phyloP scores from a whole-genome alignment of 257 asterid genomes.

The Knoxia roxburghii region DNA sequence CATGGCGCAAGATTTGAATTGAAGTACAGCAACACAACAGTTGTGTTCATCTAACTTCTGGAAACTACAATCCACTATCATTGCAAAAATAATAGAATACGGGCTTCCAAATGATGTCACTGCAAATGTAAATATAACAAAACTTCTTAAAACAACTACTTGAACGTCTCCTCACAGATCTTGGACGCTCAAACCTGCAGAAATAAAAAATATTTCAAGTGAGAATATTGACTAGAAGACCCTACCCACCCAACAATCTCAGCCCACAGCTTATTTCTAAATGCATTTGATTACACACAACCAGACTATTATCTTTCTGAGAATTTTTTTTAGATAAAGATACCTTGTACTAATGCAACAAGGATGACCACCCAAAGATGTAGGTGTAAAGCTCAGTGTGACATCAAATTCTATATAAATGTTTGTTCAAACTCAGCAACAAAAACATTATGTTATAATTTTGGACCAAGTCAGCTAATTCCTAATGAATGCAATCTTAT shows the following conservation, averaged over 20 bases:
- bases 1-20: not conserved
- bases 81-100: no score
- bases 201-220: not conserved
- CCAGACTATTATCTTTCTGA: not conserved
- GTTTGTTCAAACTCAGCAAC: not conserved
- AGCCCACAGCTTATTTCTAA: not conserved
- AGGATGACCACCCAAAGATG: not conserved
- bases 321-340: not conserved
- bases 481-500: not conserved
- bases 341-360: not conserved
- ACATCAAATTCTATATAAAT: not conserved
- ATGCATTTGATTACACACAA: not conserved
- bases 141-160: not conserved
- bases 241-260: not conserved
- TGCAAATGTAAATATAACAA: not conserved
- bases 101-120: not conserved
- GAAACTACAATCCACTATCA: not conserved
- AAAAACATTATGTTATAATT: not conserved
- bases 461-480: not conserved
- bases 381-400: not conserved
- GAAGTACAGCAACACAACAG: not conserved
- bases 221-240: not conserved
- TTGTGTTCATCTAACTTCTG: not conserved
- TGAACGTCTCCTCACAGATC: conserved; percentile 18
- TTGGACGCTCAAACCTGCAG: conserved; percentile 33